Percentiles rank a stretch among this genome's conserved stretches.
These are phyloP conservation scores for Tritrichomonas foetus DNA, from an alignment of 208 protist genomes.

Conservation along the genomic window DNA sequence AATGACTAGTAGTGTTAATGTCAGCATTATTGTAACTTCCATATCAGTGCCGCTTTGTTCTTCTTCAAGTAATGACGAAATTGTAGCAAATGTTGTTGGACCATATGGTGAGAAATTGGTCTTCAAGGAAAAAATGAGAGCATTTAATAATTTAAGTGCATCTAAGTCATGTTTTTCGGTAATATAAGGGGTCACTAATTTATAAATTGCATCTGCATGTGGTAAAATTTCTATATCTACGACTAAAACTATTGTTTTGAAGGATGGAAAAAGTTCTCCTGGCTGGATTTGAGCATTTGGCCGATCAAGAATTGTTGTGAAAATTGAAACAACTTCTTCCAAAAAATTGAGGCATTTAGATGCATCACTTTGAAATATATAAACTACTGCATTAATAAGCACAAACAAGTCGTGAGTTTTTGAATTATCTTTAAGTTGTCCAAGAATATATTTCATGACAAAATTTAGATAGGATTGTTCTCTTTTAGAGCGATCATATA, in stretches of 20 bases:
- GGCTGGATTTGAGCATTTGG: not conserved
- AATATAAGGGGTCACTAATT: not conserved
- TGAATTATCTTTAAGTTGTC: not conserved
- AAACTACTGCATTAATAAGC: not conserved
- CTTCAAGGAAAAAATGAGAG: not conserved
- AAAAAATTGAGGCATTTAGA: not conserved
- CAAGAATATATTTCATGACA: conserved; percentile 2
- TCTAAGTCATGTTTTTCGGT: not conserved
- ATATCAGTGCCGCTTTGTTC: not conserved
- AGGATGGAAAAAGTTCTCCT: not conserved
- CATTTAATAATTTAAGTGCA: not conserved
- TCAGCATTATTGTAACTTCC: not conserved
- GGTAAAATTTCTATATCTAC: conserved; percentile 7
- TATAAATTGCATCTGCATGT: not conserved
- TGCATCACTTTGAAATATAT: conserved; percentile 20
- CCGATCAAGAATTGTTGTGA: not conserved
- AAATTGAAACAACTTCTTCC: not conserved
- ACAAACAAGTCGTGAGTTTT: not conserved
- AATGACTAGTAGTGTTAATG: not conserved
- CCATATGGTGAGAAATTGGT: not conserved
- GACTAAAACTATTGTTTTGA: not conserved
- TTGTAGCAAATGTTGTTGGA: not conserved
- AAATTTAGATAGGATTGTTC: not conserved
- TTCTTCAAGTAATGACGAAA: not conserved
- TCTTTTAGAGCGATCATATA: not conserved